phyloP scores from a whole-genome alignment of 2,329 filamentous ascomycete genomes.

The Fusarium bulbicola region DNA sequence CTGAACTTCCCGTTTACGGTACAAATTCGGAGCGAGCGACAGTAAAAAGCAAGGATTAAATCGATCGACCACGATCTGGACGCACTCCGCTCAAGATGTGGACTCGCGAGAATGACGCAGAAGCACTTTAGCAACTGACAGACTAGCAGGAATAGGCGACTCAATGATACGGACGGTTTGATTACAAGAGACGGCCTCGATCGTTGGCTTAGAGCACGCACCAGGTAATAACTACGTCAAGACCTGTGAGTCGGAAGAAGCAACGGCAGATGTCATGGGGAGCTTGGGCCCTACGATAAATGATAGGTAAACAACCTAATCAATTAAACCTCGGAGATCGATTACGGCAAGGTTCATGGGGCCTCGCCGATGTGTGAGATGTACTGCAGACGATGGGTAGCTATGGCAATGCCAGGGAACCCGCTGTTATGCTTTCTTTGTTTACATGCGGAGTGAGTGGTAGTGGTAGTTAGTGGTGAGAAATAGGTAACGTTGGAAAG shows the following conservation, averaged over 20 bases:
- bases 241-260: not conserved
- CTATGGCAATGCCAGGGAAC: slow-evolving; percentile 16
- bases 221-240: slow-evolving; percentile 9
- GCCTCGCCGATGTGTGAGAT: slow-evolving; percentile 8
- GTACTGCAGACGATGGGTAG: slow-evolving; percentile 11
- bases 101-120: not conserved
- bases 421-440: slow-evolving; percentile 29
- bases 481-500: slow-evolving; percentile 1
- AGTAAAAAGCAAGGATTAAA: not conserved
- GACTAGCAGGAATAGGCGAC: slow-evolving; percentile 37
- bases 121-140: slow-evolving; percentile 1
- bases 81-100: slow-evolving; percentile 34
- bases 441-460: slow-evolving; percentile 23
- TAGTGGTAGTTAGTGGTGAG: slow-evolving; percentile 10
- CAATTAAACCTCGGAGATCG: slow-evolving; percentile 15
- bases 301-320: not conserved
- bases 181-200: slow-evolving; percentile 39
- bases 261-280: slow-evolving; percentile 5
- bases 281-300: slow-evolving; percentile 9
- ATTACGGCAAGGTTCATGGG: not conserved
- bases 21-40: slow-evolving; percentile 45
- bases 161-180: slow-evolving; percentile 31
- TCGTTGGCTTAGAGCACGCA: slow-evolving; percentile 26
- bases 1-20: slow-evolving; percentile 52
- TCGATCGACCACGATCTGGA: slow-evolving; percentile 45